Base-by-base conservation (phyloP, 495 filamentous ascomycete genomes). In the Bacidia gigantensis region DNA sequence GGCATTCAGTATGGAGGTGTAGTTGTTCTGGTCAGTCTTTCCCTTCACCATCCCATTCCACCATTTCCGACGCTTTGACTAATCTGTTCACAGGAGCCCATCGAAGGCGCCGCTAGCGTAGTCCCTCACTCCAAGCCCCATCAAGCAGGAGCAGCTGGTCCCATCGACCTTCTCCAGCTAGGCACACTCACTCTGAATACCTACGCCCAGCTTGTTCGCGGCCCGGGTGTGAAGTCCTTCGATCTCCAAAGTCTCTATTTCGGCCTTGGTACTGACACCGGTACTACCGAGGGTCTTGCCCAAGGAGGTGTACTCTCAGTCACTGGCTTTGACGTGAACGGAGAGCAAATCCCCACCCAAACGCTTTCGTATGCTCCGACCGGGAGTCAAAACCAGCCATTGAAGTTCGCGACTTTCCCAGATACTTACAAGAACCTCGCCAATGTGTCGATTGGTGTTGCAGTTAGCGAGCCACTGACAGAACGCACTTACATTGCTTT, bases 211-310 rank as follows among this genome's bases (percentile, higher is more conserved):
- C 46, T 49, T 21, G 46, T 49, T 3, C n/a, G 46, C 5, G 46
- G 46, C 11, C 46, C 46, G 25, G 46, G 46, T 22, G 46, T 49
- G 11, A 49, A 49, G 46, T 49, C 46, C 9, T 26, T 49, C 46
- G 21, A 11, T 22, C 21, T 49, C 3, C 46, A 49, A 25, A 26
- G 46, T 21, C 25, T 49, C 46, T 49, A 49, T 18, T 49, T 49
- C 18, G 46, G 46, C 46, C 46, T 49, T n/a, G 46, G 46, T 21
- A 49, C 46, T 49, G 46, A 49, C 23, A 49, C 46, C 23, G 46
- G 46, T 21, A 49, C 17, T 21, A 49, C 46, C 10, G 46, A 21
- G 17, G 46, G n/a, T 22, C n/a, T 49, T 12, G 46, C 46, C 12
- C 17, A 49, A 22, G 46, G 46, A 3, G 46, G 46, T 22, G 25